A percentile compares a stretch with the other conserved stretches of the same genome.
These are phyloP conservation scores for Zasmidium angulare DNA, from an alignment of 2,329 filamentous ascomycete species.

Conservation along the genomic window DNA sequence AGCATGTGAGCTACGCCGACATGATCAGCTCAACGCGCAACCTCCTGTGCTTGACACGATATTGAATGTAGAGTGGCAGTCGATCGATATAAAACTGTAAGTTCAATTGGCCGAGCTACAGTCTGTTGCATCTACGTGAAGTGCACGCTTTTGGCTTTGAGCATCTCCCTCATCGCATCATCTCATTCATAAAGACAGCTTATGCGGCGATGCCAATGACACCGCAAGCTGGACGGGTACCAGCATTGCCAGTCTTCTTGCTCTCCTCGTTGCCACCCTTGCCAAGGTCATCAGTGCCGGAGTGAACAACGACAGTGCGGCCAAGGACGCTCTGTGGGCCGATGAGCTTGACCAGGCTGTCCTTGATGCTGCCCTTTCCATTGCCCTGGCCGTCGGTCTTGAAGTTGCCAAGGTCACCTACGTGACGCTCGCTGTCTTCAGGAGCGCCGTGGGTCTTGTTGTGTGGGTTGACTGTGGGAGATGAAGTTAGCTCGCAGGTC, in stretches of 20 bases:
- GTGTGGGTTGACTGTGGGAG: conserved; percentile 83
- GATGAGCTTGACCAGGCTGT: conserved; percentile 91
- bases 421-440: conserved; percentile 79
- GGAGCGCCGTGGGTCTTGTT: conserved; percentile 90
- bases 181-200: conserved; percentile 8
- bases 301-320: conserved; percentile 92
- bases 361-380: conserved; percentile 73
- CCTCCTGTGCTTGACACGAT: too few species aligned
- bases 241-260: conserved; percentile 97
- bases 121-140: conserved; percentile 2
- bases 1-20: not conserved
- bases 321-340: conserved; percentile 93
- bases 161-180: conserved; percentile 20
- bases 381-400: conserved; percentile 92
- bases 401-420: conserved; percentile 97
- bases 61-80: not conserved
- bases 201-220: conserved; percentile 41
- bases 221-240: conserved; percentile 88
- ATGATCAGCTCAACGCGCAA: not conserved
- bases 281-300: conserved; percentile 94
- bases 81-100: not conserved
- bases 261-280: conserved; percentile 90
- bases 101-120: conserved; percentile 3
- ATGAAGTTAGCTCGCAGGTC: not conserved
- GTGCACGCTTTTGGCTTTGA: conserved; percentile 8